Percentiles rank a stretch among this genome's conserved stretches.
phyloP scores from a whole-genome alignment of 2,329 filamentous ascomycete genomes.

The Arthroderma sp. region DNA sequence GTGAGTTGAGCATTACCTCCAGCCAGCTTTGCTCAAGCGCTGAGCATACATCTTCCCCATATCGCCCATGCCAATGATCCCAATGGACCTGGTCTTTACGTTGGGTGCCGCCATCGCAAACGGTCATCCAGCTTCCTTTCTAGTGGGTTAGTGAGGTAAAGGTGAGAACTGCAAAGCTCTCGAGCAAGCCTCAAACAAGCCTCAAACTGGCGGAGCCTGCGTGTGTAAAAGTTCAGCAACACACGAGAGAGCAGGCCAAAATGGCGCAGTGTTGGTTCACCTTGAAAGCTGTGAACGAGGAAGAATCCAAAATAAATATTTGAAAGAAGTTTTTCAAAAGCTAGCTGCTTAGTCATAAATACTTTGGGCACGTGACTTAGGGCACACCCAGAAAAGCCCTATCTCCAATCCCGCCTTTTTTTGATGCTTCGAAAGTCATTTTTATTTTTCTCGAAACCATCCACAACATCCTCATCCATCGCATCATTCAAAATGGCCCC shows the following conservation, averaged over 20 bases:
- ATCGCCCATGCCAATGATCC: constrained; percentile 97
- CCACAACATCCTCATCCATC: constrained; percentile 21
- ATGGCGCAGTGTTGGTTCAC: neutral
- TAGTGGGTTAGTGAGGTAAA: neutral
- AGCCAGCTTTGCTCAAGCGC: constrained; percentile 77
- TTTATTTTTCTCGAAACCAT: neutral
- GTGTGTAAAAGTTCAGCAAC: neutral
- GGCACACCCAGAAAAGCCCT: constrained; percentile 7
- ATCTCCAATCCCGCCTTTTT: constrained; percentile 1
- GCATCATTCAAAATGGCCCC: constrained; percentile 58
- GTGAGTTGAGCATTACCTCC: constrained; percentile 61
- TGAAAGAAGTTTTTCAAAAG: neutral
- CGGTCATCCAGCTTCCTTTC: neutral
- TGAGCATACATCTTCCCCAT: constrained; percentile 99
- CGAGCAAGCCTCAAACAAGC: neutral
- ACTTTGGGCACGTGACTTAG: neutral
- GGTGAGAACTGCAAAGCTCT: too few relatives aligned
- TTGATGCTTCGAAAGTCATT: neutral
- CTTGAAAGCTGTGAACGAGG: neutral
- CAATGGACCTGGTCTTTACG: constrained; percentile 58
- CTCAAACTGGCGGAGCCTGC: neutral
- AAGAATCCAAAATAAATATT: neutral
- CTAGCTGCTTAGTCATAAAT: neutral
- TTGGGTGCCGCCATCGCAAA: constrained; percentile 6
- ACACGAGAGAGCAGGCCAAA: too few relatives aligned